Conservation (phyloP, 768 basidiomycete genomes). For the Auricularia heimuer region DNA sequence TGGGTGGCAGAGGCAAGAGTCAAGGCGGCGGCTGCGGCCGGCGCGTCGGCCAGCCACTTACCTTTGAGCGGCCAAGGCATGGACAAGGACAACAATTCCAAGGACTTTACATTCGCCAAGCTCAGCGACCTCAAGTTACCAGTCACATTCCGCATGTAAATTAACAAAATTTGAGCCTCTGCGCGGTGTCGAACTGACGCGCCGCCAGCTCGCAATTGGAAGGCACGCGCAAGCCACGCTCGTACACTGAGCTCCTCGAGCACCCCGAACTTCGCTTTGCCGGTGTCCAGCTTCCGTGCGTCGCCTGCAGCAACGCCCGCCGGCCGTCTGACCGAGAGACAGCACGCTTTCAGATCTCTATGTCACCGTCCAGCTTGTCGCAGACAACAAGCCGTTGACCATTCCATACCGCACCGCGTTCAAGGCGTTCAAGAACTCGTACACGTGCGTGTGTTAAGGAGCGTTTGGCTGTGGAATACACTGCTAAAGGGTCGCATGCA, state of each 20-base stretch:
- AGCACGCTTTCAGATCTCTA: conserved; percentile 89
- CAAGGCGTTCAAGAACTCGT: conserved; percentile 80
- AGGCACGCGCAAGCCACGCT: conserved; percentile 59
- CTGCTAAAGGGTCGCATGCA: neutral
- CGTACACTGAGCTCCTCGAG: conserved; percentile 73
- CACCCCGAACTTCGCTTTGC: conserved; percentile 75
- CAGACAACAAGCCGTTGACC: conserved; percentile 88
- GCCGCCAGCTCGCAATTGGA: conserved; percentile 67
- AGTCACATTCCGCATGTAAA: conserved; percentile 75
- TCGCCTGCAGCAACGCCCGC: conserved; percentile 10
- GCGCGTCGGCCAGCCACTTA: neutral
- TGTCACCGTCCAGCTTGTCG: conserved; percentile 83
- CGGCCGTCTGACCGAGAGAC: conserved; percentile 16
- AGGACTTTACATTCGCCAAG: conserved; percentile 89
- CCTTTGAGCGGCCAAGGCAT: conserved; percentile 17
- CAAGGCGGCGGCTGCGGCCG: neutral
- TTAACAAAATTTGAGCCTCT: conserved; percentile 11
- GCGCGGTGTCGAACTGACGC: neutral
- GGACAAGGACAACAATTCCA: conserved; percentile 53
- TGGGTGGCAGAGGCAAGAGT: neutral
- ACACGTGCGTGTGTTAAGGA: conserved; percentile 45
- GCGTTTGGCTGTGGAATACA: neutral
- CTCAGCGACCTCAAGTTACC: conserved; percentile 82
- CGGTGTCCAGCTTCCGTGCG: conserved; percentile 67
- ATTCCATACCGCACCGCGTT: conserved; percentile 87